These are phyloP conservation scores for Condylostoma magnum DNA, from an alignment of 169 alveolate genomes.

Conservation along the genomic window DNA sequence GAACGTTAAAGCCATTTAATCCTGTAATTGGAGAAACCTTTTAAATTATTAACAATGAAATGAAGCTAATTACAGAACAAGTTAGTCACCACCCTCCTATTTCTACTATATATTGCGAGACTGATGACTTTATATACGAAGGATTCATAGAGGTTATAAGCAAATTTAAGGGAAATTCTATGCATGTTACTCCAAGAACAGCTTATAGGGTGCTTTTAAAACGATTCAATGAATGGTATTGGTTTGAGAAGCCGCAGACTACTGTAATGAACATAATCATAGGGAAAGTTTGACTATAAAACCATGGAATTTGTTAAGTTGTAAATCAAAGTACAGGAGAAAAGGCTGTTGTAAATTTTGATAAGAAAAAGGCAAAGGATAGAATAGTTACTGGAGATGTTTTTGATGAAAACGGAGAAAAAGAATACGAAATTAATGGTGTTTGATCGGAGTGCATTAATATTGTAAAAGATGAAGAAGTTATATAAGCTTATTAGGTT, in stretches of 20 bases:
- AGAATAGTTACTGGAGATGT: slow-evolving; percentile 40
- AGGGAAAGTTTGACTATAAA: slow-evolving; percentile 48
- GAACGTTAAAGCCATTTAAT: slow-evolving; percentile 93
- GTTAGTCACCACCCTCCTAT: slow-evolving; percentile 95
- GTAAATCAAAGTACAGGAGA: slow-evolving; percentile 33
- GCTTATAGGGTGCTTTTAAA: slow-evolving; percentile 43
- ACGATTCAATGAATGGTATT: slow-evolving; percentile 43
- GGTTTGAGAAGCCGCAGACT: slow-evolving; percentile 42
- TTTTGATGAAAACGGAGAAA: slow-evolving; percentile 21
- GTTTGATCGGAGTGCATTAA: slow-evolving; percentile 33
- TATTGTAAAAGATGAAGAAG: neutral
- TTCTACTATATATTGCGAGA: slow-evolving; percentile 90
- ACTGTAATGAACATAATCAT: slow-evolving; percentile 45
- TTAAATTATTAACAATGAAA: slow-evolving; percentile 90
- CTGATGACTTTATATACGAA: slow-evolving; percentile 69
- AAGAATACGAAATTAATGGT: slow-evolving; percentile 31
- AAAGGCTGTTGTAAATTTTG: slow-evolving; percentile 16
- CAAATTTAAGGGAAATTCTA: slow-evolving; percentile 83
- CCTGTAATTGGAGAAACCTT: slow-evolving; percentile 96
- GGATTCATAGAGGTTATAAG: slow-evolving; percentile 75
- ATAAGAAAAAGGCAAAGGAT: slow-evolving; percentile 39
- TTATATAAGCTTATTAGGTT: slow-evolving; percentile 42
- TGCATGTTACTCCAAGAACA: slow-evolving; percentile 55
- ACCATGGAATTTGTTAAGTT: slow-evolving; percentile 26
- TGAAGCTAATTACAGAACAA: slow-evolving; percentile 90